Evolutionary conservation across 1,139 yeast species (phyloP).

Genomic region (Zygosaccharomyces sapae): DNA sequence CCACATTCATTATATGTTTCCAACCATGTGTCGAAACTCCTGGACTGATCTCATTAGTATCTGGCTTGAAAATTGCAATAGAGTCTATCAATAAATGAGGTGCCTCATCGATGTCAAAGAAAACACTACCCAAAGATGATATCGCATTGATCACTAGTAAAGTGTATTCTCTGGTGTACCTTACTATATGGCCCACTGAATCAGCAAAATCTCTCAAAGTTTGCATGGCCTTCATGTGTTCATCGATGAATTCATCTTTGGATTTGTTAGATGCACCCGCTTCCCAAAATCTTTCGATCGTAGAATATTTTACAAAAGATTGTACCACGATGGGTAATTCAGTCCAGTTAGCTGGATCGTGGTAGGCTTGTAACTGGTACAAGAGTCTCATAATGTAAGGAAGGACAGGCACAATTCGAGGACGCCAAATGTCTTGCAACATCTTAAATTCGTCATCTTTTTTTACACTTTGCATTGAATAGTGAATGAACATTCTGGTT

Average conservation of each 20-base stretch:
- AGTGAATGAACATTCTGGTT: constrained; percentile 89
- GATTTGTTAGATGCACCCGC: constrained; percentile 95
- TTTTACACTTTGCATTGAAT: constrained; percentile 83
- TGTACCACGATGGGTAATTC: constrained; percentile 86
- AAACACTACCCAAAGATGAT: constrained; percentile 82
- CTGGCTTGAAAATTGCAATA: constrained; percentile 47
- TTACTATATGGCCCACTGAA: constrained; percentile 92
- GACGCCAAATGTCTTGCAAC: constrained; percentile 79
- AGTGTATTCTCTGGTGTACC: constrained; percentile 95
- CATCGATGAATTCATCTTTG: constrained; percentile 90
- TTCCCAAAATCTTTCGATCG: constrained; percentile 96
- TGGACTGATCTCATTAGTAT: constrained; percentile 63
- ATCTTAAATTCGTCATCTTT: constrained; percentile 73
- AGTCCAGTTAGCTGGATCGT: constrained; percentile 87
- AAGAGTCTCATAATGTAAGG: constrained; percentile 86
- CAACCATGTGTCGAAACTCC: constrained; percentile 94
- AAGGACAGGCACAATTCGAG: constrained; percentile 83
- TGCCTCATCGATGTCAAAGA: constrained; percentile 80
- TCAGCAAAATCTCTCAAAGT: constrained; percentile 96
- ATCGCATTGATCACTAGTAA: constrained; percentile 86
- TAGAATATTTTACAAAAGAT: constrained; percentile 80
- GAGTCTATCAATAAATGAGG: constrained; percentile 67
- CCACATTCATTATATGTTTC: constrained; percentile 92
- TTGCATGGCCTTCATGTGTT: constrained; percentile 88
- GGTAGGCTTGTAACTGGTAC: constrained; percentile 90